A percentile compares a stretch with the other conserved stretches of the same genome.
These are phyloP conservation scores for Theobroma cacao DNA, from an alignment of 345 rosid species.

Conservation along the genomic window DNA sequence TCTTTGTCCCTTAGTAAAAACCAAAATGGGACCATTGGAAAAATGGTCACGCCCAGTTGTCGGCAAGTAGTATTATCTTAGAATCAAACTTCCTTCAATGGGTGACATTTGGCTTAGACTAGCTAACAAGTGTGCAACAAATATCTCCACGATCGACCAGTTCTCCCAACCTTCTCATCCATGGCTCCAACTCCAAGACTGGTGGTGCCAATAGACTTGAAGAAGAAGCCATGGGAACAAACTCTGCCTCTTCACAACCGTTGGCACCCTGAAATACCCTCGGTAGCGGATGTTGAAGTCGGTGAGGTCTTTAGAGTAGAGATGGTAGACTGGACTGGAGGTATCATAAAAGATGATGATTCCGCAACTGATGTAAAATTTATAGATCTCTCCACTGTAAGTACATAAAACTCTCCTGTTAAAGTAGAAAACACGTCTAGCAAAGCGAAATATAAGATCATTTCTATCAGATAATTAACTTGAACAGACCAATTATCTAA, in stretches of 20 bases:
- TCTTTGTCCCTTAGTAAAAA: constrained; percentile 15
- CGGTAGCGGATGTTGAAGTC: constrained; percentile 41
- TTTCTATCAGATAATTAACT: not conserved
- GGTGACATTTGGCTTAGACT: constrained; percentile 5
- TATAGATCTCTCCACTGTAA: constrained; percentile 54
- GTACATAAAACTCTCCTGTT: constrained; percentile 13
- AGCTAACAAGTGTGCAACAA: not conserved
- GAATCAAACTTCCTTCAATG: constrained; percentile 8
- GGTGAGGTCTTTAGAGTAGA: constrained; percentile 62
- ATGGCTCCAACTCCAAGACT: constrained; percentile 66
- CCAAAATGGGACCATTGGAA: constrained; percentile 18
- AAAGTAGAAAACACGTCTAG: not conserved
- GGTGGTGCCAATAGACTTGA: constrained; percentile 59
- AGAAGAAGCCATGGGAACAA: constrained; percentile 74
- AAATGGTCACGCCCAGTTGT: constrained; percentile 21
- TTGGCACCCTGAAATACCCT: constrained; percentile 76
- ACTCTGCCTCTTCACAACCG: constrained; percentile 60
- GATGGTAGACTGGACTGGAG: constrained; percentile 74
- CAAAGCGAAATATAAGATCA: not conserved
- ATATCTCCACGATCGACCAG: not conserved
- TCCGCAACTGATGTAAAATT: constrained; percentile 54
- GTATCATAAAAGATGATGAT: constrained; percentile 54
- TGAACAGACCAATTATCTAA: not conserved
- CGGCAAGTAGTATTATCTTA: not conserved
- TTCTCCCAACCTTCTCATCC: not conserved